Base-by-base conservation (phyloP, 805 yeast genomes). In the Wickerhamiella brachini region DNA sequence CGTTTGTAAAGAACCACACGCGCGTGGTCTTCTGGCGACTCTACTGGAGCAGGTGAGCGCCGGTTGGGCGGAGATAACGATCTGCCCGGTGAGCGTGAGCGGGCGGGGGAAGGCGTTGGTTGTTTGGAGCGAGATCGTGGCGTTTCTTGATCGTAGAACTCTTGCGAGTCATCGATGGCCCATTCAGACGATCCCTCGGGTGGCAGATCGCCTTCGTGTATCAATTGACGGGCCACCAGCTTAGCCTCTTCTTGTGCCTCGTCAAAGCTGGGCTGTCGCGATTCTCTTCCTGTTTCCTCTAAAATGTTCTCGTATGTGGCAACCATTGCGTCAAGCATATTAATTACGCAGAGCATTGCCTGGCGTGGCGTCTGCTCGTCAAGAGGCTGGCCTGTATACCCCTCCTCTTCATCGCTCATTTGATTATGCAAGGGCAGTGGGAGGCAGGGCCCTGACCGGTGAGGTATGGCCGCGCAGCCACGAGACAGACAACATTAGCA, bases 1-100 rank as follows among this genome's bases (percentile, higher is more conserved):
- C 57, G 54, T 34, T 54, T 53, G 45, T 54, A 56, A 8, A 53
- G 49, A 12, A 45, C 39, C 12, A 29, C 23, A 2, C 29, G 39
- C 18, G 23, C 21, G 13, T 44, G 13, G 34, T 44, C 34, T 44
- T 44, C 46, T 20, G 31, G 17, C 5, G 20, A 8, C 17, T 12
- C 20, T 6, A 17, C 6, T 2, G 20, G 20, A 6, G 9, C 20
- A 15, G 41, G 41, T 13, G 17, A 17, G 7, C 17, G 20, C 5
- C 41, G 20, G 9, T 17, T 37, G 17, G 41, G 41, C 9, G 41
- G 41, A n/a, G 41, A 37, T 4, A 37, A 4, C 20, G 41, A 37
- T 37, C 41, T 7, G 17, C 41, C 41, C 9, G 41, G 41, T 18
- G 41, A 37, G 8, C 41, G 41, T 20, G 41, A 15, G 18, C 18